Evolutionary conservation across 2,329 filamentous ascomycete genomes (phyloP), one percentile per base, ranked within the genome.

Genomic region (Colletotrichum nymphaeae): DNA sequence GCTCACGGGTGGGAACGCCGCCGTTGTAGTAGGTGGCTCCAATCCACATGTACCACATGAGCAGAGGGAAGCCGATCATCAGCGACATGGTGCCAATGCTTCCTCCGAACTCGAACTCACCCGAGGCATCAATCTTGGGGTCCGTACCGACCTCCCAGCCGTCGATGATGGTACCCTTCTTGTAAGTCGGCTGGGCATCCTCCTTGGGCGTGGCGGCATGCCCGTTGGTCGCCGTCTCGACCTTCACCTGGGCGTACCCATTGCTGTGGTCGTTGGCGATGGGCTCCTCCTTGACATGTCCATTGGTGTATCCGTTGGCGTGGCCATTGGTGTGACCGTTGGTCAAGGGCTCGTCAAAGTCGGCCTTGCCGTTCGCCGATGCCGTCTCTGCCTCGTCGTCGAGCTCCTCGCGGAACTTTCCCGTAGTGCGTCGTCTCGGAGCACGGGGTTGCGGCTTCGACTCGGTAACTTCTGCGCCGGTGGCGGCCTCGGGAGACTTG

Each of bases 11-110:
- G n/a, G 95, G 95, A 58, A 95, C 86, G 75, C 92, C 90, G 76
- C 94, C 94, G 80, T 94, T 86, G 84, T 97, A 97, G 84, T 95
- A 96, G 63, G 91, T 94, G 49, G 94, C 93, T 64, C 95, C 95
- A 81, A 97, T 92, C 94, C 94, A 97, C 94, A 97, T 96, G 85
- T 97, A 97, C 87, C 93, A 97, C 95, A 97, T 97, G 76, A 97
- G 87, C 52, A 90, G 74, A n/a, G 95, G 95, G 82, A 97, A 97
- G 46, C 92, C 91, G 75, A 95, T 89, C 93, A 97, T 97, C 89
- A 97, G 94, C 74, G 90, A 87, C 24, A 88, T 84, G 58, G 94
- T 91, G 69, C 95, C 95, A 49, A 86, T 82, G 9, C 93, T 90
- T 70, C 95, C 95, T 75, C 94, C 94, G 80, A 97, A 99, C 81